Evolutionary conservation across 208 protist species (phyloP).

Genomic region (Blechomonas ayalai): DNA sequence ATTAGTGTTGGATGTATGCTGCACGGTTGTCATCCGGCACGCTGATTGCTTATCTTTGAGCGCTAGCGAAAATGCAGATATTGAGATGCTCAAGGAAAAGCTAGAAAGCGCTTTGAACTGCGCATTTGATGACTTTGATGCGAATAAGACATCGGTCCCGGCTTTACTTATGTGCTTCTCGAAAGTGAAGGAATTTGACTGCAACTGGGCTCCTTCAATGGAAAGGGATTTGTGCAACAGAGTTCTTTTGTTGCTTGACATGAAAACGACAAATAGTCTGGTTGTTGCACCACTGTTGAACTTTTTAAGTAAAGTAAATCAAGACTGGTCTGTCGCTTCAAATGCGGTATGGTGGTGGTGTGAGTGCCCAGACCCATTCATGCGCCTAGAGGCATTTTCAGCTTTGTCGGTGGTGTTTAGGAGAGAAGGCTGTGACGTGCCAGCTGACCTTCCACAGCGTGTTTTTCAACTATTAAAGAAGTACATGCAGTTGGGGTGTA

Average conservation of each 20-base stretch:
- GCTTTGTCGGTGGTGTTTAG: not conserved
- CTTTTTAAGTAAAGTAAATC: slow-evolving; percentile 2
- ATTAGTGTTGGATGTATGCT: too few relatives aligned
- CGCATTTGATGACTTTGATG: too few relatives aligned
- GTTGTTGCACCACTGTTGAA: slow-evolving; percentile 4
- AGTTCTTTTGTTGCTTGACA: not conserved
- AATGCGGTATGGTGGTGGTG: slow-evolving; percentile 1
- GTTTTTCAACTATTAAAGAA: slow-evolving; percentile 4
- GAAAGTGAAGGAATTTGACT: slow-evolving; percentile 8
- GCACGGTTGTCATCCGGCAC: too few relatives aligned
- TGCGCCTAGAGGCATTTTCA: slow-evolving; percentile 3
- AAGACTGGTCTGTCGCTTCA: not conserved
- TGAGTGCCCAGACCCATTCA: slow-evolving; percentile 3
- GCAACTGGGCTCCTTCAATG: not conserved
- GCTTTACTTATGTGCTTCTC: slow-evolving; percentile 4
- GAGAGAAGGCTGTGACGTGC: not conserved
- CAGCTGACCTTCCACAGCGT: slow-evolving; percentile 2
- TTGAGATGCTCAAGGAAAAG: too few relatives aligned
- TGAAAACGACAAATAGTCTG: not conserved
- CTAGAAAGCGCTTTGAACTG: too few relatives aligned
- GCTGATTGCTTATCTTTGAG: too few relatives aligned
- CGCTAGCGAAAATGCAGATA: too few relatives aligned
- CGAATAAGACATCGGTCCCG: too few relatives aligned
- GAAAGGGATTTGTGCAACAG: not conserved
- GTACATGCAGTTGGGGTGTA: slow-evolving; percentile 4